Evolutionary conservation across 768 basidiomycete species (phyloP).

Genomic region (Hemileccinum impolitum): DNA sequence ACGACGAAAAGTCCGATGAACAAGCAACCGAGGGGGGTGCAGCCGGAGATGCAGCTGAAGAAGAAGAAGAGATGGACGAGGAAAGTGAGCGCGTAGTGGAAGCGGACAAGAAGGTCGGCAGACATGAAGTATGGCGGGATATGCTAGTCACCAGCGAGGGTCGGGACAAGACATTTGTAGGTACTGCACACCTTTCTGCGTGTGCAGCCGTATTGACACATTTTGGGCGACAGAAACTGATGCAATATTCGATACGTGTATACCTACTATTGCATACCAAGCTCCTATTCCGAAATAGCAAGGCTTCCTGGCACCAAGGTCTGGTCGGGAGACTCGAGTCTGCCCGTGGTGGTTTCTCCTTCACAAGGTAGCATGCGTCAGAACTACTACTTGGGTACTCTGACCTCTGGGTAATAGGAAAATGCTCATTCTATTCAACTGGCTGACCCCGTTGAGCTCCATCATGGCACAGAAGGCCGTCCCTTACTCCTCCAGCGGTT

Average conservation of each 20-base stretch:
- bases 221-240: conserved; percentile 59
- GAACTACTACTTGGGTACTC: background rate
- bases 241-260: conserved; percentile 78
- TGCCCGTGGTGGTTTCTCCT: conserved; percentile 57
- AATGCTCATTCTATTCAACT: conserved; percentile 79
- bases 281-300: conserved; percentile 44
- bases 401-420: conserved; percentile 47
- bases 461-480: conserved; percentile 69
- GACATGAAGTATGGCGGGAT: conserved; percentile 77
- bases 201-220: background rate
- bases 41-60: conserved; percentile 21
- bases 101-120: conserved; percentile 46
- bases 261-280: conserved; percentile 69
- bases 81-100: conserved; percentile 44
- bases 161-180: conserved; percentile 81
- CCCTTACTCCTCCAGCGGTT: conserved; percentile 47
- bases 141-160: conserved; percentile 75
- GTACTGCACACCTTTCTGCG: conserved; percentile 26
- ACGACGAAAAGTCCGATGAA: conserved; percentile 44
- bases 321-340: conserved; percentile 58
- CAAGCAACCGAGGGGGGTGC: conserved; percentile 20
- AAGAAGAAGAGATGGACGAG: conserved; percentile 45
- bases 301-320: conserved; percentile 50
- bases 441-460: conserved; percentile 71
- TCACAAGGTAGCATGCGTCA: conserved; percentile 55